Percentiles rank a stretch among this genome's conserved stretches.
phyloP scores from a whole-genome alignment of 495 filamentous ascomycete genomes.

The Daldinia childiae region DNA sequence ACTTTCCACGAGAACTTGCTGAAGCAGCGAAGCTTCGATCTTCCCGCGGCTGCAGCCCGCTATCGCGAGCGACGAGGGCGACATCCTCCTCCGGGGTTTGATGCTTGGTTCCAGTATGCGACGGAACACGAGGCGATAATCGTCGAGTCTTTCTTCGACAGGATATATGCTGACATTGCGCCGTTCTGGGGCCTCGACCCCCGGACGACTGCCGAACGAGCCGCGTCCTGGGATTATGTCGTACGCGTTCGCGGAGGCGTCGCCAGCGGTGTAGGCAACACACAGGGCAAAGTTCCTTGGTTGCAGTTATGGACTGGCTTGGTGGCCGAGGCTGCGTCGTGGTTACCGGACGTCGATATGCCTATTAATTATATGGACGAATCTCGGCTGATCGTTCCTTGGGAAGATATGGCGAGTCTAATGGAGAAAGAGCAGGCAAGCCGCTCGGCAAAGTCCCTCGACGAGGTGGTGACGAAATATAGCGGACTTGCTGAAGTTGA shows the following conservation, averaged over 20 bases:
- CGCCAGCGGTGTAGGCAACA: conserved; percentile 54
- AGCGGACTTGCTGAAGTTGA: conserved; percentile 45
- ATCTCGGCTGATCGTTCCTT: conserved; percentile 67
- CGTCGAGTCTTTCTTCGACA: conserved; percentile 74
- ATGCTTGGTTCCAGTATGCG: conserved; percentile 70
- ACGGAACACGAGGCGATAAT: conserved; percentile 63
- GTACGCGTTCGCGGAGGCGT: conserved; percentile 64
- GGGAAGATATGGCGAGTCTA: conserved; percentile 65
- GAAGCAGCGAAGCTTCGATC: conserved; percentile 54
- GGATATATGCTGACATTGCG: conserved; percentile 69
- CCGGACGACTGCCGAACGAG: conserved; percentile 56
- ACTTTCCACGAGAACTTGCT: conserved; percentile 48
- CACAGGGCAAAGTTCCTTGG: conserved; percentile 54
- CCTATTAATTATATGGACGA: conserved; percentile 72
- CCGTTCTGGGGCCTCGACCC: conserved; percentile 72
- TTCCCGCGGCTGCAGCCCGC: conserved; percentile 61
- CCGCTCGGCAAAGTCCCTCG: conserved; percentile 48
- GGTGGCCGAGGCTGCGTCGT: conserved; percentile 59
- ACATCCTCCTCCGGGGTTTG: conserved; percentile 77
- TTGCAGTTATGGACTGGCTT: conserved; percentile 62
- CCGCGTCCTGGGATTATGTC: conserved; percentile 54
- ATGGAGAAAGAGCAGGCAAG: conserved; percentile 59
- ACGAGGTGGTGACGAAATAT: conserved; percentile 42
- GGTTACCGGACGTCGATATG: conserved; percentile 73
- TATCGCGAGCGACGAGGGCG: conserved; percentile 69